Evolutionary conservation across 352 stramenopile species (phyloP), one percentile per base, ranked within the genome.

Genomic region (Thraustochytrium striatum): DNA sequence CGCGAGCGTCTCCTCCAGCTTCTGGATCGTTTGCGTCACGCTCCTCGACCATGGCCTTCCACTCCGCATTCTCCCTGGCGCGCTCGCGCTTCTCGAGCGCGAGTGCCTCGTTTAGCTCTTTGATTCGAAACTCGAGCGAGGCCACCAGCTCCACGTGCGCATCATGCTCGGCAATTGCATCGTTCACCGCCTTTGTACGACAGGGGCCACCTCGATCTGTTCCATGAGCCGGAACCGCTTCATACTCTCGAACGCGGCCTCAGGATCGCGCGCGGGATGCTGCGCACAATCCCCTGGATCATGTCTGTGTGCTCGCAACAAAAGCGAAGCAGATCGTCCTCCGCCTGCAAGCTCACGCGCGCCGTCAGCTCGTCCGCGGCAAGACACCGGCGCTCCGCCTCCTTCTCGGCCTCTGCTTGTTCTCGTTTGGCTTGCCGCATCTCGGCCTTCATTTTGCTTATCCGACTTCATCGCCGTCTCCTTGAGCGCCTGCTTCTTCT

Each of bases 381-480:
- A 19, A 19, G n/a, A 32, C 32, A 41, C 3, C 19, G 43, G 3
- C 9, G 7, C 3, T 68, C 65, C 5, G 65, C 65, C 8, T 16
- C 65, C 3, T 43, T 39, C 8, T 19, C 25, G 19, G 65, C 65
- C 43, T 75, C 65, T 0, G 33, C 44, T 0, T n/a, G 11, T 30
- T 75, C 65, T 32, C 68, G 58, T 25, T 75, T 75, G 7, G 65
- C 65, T 50, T 75, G 65, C 8, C 65, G 65, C 11, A 43, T 36
- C 36, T 75, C 65, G 21, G 65, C 65, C 36, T 75, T 75, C 65
- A 75, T 75, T 32, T 75, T 75, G 65, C 52, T 75, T 75, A 32
- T 75, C 65, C 3, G 65, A 55, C 39, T 75, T 75, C 44, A 75
- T 43, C 21, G 65, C 65, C 3, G 65, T 52, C 65, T 75, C 65